These are phyloP conservation scores for Rhododendron molle DNA, from an alignment of 148 eudicot genomes.

Conservation along the genomic window DNA sequence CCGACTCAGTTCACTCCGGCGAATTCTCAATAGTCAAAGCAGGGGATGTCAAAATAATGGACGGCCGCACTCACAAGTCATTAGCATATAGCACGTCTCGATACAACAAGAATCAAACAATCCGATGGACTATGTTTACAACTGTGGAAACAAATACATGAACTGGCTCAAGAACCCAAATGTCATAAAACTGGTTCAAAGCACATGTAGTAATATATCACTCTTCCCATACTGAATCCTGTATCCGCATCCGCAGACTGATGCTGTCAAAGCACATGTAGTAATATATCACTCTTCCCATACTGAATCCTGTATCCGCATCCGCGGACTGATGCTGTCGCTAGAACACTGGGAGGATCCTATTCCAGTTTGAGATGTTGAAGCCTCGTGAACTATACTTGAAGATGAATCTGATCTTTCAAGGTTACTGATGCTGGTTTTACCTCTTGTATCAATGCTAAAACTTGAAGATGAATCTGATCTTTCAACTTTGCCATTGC, in stretches of 20 bases:
- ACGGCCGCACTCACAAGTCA: background rate
- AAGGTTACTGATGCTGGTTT: conserved; percentile 14
- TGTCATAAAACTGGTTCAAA: background rate
- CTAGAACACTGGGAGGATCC: conserved; percentile 17
- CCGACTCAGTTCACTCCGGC: background rate
- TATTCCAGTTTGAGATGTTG: conserved; percentile 13
- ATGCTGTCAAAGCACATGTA: conserved; percentile 7
- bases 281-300: conserved; percentile 19
- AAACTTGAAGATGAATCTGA: conserved; percentile 35
- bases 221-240: conserved; percentile 17
- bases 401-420: conserved; percentile 27
- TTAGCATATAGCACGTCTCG: background rate
- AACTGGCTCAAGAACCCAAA: background rate
- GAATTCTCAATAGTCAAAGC: background rate
- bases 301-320: background rate
- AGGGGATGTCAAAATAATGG: background rate
- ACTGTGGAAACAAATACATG: background rate
- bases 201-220: conserved; percentile 1
- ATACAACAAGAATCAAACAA: background rate
- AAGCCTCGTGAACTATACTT: conserved; percentile 21
- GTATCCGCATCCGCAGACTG: background rate
- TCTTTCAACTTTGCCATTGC: conserved; percentile 14
- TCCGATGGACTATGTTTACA: background rate
- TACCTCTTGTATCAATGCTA: conserved; percentile 32
- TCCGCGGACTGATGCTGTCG: conserved; percentile 12